Base-by-base conservation (phyloP, 2,329 filamentous ascomycete species). In the Aureobasidium mangrovei region DNA sequence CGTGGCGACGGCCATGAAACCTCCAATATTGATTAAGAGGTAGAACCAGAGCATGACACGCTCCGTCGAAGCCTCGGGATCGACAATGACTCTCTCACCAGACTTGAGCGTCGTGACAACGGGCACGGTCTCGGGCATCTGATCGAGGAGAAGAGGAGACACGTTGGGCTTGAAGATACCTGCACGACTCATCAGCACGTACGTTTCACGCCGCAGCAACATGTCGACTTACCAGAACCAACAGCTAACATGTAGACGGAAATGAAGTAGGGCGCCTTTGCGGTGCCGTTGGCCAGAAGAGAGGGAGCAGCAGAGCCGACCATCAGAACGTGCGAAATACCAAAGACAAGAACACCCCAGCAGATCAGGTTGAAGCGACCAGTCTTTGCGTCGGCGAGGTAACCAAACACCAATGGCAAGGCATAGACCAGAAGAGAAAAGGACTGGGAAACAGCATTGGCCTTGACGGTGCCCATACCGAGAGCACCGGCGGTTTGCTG, bases 161-260 rank as follows among this genome's bases (percentile, higher is more conserved):
- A 91, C 84, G 64, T 90, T 91, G 59, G 85, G 80, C 74, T 91
- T 91, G 79, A 80, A 80, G 1, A 81, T 86, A 4, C 77, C 80
- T 61, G 86, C 74, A 10, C 9, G 1, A 0, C 18, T 18, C 7
- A 10, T 52, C 36, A 52, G 26, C 8, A 8, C 4, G n/a, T 4
- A 26, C n/a, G 18, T 18, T 27, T 4, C 2, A 7, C 9, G 4
- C 1, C 53, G 78, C 71, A 0, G 2, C 2, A 4, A 78, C 82
- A 7, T 86, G 72, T 55, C n/a, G 7, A 59, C 60, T 58, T 48
- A 65, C 64, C 40, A 18, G 70, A 68, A 18, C 71, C 70, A 26
- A 71, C 26, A 7, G 69, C 67, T 36, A 74, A 60, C 29, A 72
- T 49, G 40, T 72, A 61, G 7, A 76, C 69, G n/a, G 67, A 66